Base-by-base conservation (phyloP, 345 rosid species). In the Combretum micranthum region DNA sequence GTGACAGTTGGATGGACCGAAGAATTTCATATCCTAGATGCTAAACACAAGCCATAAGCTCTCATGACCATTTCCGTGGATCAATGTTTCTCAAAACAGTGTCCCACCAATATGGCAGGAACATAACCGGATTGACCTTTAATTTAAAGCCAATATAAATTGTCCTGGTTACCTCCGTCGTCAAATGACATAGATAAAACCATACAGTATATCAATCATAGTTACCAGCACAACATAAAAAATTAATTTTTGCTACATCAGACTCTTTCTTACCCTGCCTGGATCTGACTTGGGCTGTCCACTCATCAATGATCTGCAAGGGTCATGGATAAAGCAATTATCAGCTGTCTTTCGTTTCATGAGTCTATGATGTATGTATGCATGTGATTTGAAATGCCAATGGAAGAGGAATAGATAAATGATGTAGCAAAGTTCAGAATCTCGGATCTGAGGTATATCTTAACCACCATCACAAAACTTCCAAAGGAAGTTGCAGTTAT, bases 261-360 rank as follows among this genome's bases (percentile, higher is more conserved):
- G 39, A 32, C 10, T 32, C 39, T 32, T 18, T 26, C 48, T 69
- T 73, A 82, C 98, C 84, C 65, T 79, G 72, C 75, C 83, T 78
- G 21, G 93, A 64, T 70, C 82, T 76, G 67, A 92, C 82, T 76
- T 84, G 97, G 66, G 20, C 63, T 19, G 86, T 84, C 98, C 98
- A 88, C 64, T 92, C 96, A 50, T 92, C 86, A 52, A 84, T 79
- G 37, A 86, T 65, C 98, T 92, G 81, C 69, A 59, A 4, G 45
- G 64, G 52, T 51, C 1, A 56, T 53, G 61, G 19, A 43, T 13
- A 25, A 13, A 61, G 14, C 16, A 37, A 59, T 68, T 45, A 52
- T 13, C 14, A 20, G 43, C n/a, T 20, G 66, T 62, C 18, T 58
- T 23, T 8, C 2, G 4, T 46, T 43, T 52, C 22, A 5, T 18